Percentiles rank a stretch among this genome's conserved stretches.
Evolutionary conservation across 176 grass and related monocot genomes (phyloP).

Genomic region (Musa schizocarpa): DNA sequence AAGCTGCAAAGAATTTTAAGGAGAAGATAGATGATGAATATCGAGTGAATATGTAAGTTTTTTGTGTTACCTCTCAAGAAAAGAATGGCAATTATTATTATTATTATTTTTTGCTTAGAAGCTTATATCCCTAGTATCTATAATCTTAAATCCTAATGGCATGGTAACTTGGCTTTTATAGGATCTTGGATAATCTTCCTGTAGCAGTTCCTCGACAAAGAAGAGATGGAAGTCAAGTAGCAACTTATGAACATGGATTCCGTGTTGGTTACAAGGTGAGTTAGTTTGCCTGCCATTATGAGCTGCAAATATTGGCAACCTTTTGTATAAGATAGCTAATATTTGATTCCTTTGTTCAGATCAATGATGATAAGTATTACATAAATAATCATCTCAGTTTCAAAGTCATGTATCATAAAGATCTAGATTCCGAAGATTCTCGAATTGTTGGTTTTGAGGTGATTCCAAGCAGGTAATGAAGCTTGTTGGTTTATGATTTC

Average conservation of each 20-base stretch:
- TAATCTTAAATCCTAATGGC: background rate
- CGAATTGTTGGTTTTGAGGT: constrained; percentile 18
- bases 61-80: background rate
- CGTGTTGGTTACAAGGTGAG: constrained; percentile 12
- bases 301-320: background rate
- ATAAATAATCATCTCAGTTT: constrained; percentile 18
- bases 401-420: constrained; percentile 14
- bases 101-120: background rate
- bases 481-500: background rate
- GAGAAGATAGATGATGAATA: constrained; percentile 18
- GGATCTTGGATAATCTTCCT: constrained; percentile 17
- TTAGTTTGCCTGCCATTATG: background rate
- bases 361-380: constrained; percentile 3
- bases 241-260: constrained; percentile 9
- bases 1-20: constrained; percentile 17
- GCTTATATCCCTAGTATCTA: background rate
- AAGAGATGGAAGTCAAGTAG: constrained; percentile 3
- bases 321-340: background rate
- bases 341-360: background rate
- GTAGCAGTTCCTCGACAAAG: constrained; percentile 8
- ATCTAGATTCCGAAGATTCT: constrained; percentile 1
- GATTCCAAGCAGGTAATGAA: constrained; percentile 4
- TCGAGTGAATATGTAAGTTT: constrained; percentile 14
- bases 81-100: background rate
- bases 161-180: background rate